Base-by-base conservation (phyloP, 192 early-diverging fungal genomes). In the Powellomyces hirtus region DNA sequence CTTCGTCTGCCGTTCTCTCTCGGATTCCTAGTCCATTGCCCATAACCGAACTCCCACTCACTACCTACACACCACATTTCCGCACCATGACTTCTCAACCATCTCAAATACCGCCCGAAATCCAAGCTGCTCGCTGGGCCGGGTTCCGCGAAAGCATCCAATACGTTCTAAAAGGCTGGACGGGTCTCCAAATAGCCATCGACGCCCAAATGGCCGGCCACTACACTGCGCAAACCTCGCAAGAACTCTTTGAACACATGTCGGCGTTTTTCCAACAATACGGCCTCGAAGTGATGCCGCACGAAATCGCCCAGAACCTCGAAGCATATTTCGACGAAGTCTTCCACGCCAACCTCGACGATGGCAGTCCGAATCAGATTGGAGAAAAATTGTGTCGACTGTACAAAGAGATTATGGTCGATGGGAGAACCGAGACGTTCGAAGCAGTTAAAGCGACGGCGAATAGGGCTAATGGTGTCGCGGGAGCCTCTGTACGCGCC, bases 331-430 rank as follows among this genome's bases (percentile, higher is more conserved):
- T 85, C 69, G 79, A 70, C 49, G 80, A 85, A 42, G 45, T 71
- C 64, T 77, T 83, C 74, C 29, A 81, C 65, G 64, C 66, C 0
- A 65, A 94, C 89, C 73, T 91, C 85, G 35, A 93, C 88, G 71
- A 94, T 83, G 26, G 91, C 81, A 7, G 90, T 87, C 78, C 93
- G 81, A 73, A 86, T 88, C 78, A 91, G 89, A 20, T 89, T 87
- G 42, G 91, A 60, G 36, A 94, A 62, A 66, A 92, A 89, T 88
- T 89, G 80, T 73, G 93, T 90, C 72, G 90, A 85, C 53, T 82
- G 79, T 91, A 89, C 88, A 8, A 80, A 59, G 67, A 85, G 70
- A 30, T 77, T 56, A 31, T 85, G 73, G 55, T 87, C 88, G 46
- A 67, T 29, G 63, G 82, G 72, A 20, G 82, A 49, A 0, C 71